Evolutionary conservation across 2,329 filamentous ascomycete species (phyloP), one percentile per base, ranked within the genome.

Genomic region (Paramyrothecium sp.): DNA sequence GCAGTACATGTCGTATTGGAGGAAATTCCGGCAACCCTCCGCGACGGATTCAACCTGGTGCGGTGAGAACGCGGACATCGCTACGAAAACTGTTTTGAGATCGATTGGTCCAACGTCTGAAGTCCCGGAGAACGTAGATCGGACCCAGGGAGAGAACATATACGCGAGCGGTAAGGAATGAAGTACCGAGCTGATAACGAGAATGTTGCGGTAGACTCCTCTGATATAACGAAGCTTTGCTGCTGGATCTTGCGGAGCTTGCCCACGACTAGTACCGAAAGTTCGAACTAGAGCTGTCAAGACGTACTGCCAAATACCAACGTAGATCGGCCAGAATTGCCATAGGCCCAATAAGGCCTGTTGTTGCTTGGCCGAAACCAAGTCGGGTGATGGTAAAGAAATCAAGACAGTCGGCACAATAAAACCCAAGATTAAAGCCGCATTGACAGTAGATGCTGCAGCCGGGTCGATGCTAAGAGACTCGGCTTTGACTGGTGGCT

Each of bases 1-100:
- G 51, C 61, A 64, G 55, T 63, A 65, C 48, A 66, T 22, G 17
- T 68, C 64, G 53, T 64, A 68, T 51, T 67, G 63, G 44, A 67
- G 51, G 8, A 65, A 21, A 3, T 57, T 51, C 48, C 63, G 20
- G 0, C 26, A 26, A 0, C 61, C 64, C 19, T 56, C 54, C 8
- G 63, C 56, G 13, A 65, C 2, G 3, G 55, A 60, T 2, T 34
- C 50, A 34, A 61, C 54, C n/a, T 19, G 54, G n/a, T 20, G 48
- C 12, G n/a, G 57, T 49, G 17, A 54, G 19, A 55, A 49, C 7
- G 56, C 53, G 3, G 57, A 61, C 33, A 51, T 54, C 3, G 60
- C 59, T 4, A 60, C 44, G 54, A 68, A 63, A 1, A 62, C 58
- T 11, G 51, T 46, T 1, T 12, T 12, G 16, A 63, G 47, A 8